Evolutionary conservation across 140 eudicot species (phyloP), one percentile per base, ranked within the genome.

Genomic region (Bidens hawaiensis): DNA sequence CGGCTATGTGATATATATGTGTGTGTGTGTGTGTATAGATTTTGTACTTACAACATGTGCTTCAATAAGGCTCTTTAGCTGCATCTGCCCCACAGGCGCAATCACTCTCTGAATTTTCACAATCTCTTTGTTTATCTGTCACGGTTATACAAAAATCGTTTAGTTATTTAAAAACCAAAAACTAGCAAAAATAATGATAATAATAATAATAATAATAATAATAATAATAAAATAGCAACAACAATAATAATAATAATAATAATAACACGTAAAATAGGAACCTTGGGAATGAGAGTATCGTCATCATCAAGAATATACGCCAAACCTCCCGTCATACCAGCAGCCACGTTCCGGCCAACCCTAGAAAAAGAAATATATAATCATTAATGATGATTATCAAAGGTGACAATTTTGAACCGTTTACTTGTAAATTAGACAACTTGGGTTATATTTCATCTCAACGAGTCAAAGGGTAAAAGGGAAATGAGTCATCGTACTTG

Each of bases 261-360:
- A 38, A 15, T 1, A 28, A 5, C 13, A 47, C 1, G 26, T 43
- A 28, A 23, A 12, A 13, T 19, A 74, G 58, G 45, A 72, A 93
- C 99, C 99, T 93, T 93, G 67, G 99, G 96, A 61, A 93, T 70
- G 56, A 93, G 84, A 53, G 99, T 85, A 62, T 88, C 99, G 49
- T 88, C 99, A 49, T 88, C 99, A 74, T 93, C 99, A 56, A 93
- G 96, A 59, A 93, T 73, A 62, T 93, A 93, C 10, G 95, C 95
- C 85, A 93, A 71, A 68, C 99, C 99, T 67, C 99, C 99, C 0
- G 99, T 93, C 99, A 93, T 93, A 38, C 99, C 99, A 49, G 99
- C 99, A 6, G 99, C 99, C 60, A 93, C 99, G 24, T 93, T 93
- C 73, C 99, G 72, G 50, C 99, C 99, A 61, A 93, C 99, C 73